Base-by-base conservation (phyloP, 257 asterid species). In the Handroanthus guayacan region DNA sequence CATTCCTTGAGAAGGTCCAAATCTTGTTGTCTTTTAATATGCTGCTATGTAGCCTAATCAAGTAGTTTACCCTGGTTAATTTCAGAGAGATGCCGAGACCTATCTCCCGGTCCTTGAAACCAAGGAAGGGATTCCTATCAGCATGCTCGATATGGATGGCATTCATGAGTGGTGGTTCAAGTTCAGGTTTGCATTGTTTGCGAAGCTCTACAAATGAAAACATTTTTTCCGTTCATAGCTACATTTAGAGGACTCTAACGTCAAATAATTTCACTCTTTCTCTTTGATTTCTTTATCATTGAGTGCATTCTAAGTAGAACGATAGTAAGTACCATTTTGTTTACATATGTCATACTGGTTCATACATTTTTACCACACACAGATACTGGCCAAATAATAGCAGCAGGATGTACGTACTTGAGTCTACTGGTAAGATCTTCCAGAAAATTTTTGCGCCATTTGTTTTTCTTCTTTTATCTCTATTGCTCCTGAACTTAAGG, bases 301-400 rank as follows among this genome's bases (percentile, higher is more conserved):
- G n/a, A 18, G 39, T 48, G 43, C 12, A 16, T 36, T 14, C 48
- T 9, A 39, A 25, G 71, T 75, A 74, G 67, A 74, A 74, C n/a
- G 3, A 41, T 63, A 7, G 34, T 25, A 31, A 20, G 64, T 11
- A 13, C 11, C 2, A 36, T 39, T 54, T 9, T 65, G 6, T n/a
- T 36, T 63, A 37, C 48, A 58, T 18, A 9, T 39, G 41, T 10
- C 11, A 25, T 73, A 41, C 25, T 62, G 5, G 16, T 58, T 47
- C 9, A 7, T 25, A 43, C 18, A 0, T 7, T 2, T 68, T 57
- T 25, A 67, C 44, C 9, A 2, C 18, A 14, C 56, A 41, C 83
- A 87, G 92, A 51, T 88, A 58, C 64, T 88, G 92, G 90, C 92
- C 92, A n/a, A 88, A 88, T 36, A 88, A 88, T 37, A 88, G 82